Base-by-base conservation (phyloP, 108 stramenopile species). In the Nitzschia sp. region DNA sequence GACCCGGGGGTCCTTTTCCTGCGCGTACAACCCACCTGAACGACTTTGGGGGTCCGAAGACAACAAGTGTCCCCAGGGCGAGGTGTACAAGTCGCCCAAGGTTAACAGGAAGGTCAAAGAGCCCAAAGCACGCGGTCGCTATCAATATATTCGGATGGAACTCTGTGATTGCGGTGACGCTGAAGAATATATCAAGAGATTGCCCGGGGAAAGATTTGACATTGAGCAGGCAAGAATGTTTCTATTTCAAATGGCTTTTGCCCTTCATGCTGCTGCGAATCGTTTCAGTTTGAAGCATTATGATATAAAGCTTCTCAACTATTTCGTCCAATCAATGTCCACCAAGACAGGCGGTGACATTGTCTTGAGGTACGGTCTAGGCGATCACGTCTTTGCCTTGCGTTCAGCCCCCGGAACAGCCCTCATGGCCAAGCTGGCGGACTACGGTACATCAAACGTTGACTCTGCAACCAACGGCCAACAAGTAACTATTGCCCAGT, bases 71-170 rank as follows among this genome's bases (percentile, higher is more conserved):
- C 92, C 95, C 33, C 74, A 74, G 36, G 92, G 89, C 3, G 61
- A 49, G n/a, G n/a, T 17, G 15, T 89, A 80, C 54, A 47, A 11
- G 21, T 45, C 55, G 0, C 48, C 75, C 9, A 54, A 59, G 46
- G 28, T 24, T 11, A 79, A 66, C 15, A 46, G 76, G 27, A 19
- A 60, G 24, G 76, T 79, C 13, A 76, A 46, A 36, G 70, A 72
- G 18, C 60, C 64, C 35, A 53, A 76, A 13, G 49, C 59, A 26
- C 35, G 66, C 17, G 75, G 76, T 1, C 74, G 60, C 13, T 97
- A 77, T 48, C 98, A 98, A 80, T 97, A 93, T 77, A 96, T 97
- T 66, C 88, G 95, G n/a, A 98, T 99, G 98, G 99, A 98, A 61
- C 83, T 98, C 2, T 99, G 99, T 71, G 61, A 70, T 28, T 77